These are phyloP conservation scores for Magnaporthales sp. DNA, from an alignment of 2,329 filamentous ascomycete species.

Conservation along the genomic window DNA sequence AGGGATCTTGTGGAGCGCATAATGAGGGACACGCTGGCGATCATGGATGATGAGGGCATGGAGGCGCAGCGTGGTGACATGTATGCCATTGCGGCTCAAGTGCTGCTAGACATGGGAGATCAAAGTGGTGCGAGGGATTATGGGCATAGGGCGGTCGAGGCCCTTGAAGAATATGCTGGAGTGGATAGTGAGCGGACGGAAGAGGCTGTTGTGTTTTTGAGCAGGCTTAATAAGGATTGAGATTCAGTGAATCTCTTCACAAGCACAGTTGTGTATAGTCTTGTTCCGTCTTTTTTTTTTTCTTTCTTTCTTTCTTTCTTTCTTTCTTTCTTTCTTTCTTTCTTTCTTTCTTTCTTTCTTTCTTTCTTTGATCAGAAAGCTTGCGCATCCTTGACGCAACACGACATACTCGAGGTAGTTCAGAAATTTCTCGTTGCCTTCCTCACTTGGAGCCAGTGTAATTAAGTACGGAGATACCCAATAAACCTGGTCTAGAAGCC, in stretches of 20 bases:
- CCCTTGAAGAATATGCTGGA: neutral
- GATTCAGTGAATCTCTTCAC: too few relatives aligned
- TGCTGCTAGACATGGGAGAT: slow-evolving; percentile 13
- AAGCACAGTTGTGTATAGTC: too few relatives aligned
- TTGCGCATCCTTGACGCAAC: too few relatives aligned
- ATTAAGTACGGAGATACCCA: neutral
- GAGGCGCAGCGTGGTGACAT: slow-evolving; percentile 16
- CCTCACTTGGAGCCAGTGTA: neutral
- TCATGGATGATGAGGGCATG: slow-evolving; percentile 14
- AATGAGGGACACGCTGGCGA: slow-evolving; percentile 10
- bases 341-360: too few relatives aligned
- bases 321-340: too few relatives aligned
- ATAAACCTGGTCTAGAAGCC: neutral
- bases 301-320: too few relatives aligned
- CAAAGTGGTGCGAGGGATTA: slow-evolving; percentile 9
- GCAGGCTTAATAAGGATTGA: slow-evolving; percentile 2
- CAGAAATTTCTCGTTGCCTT: neutral
- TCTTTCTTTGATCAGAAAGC: neutral
- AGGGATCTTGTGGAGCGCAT: slow-evolving; percentile 6
- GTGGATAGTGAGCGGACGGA: slow-evolving; percentile 3
- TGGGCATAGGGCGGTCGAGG: slow-evolving; percentile 5
- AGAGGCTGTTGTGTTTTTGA: neutral
- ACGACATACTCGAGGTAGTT: too few relatives aligned
- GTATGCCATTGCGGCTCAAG: slow-evolving; percentile 12
- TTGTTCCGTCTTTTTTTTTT: too few relatives aligned